Base-by-base conservation (phyloP, 495 filamentous ascomycete genomes). In the Neurospora sp. region DNA sequence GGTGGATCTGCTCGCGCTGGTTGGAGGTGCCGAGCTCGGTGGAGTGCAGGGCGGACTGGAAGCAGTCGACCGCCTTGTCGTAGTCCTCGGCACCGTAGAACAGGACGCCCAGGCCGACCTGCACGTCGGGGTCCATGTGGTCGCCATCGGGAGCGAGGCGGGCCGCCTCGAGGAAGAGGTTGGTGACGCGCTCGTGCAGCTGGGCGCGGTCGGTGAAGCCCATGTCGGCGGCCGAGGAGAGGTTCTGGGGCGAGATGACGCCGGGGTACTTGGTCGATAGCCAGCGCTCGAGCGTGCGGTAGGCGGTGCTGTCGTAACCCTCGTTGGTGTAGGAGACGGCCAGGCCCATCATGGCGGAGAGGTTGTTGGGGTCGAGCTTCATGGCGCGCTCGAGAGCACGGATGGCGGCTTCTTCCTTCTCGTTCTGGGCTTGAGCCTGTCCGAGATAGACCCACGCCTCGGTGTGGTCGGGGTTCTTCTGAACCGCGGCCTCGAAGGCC, bases 321-420 rank as follows among this genome's bases (percentile, higher is more conserved):
- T 99, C 96, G 83, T 99, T 99, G 41, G 96, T 98, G 82, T 98
- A 99, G n/a, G 91, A 94, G 53, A 99, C 96, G 48, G 95, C 93
- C 22, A 99, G 86, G 4, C 92, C 94, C 94, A 99, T 98, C 40
- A 98, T 85, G 3, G 96, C 95, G 48, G 92, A 86, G 8, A 97
- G 87, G 77, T 97, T 97, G 76, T 89, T 89, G 3, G 93, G 89
- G 76, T 98, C 94, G 9, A 95, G 83, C 80, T 93, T 95, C 69
- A 97, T 83, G 16, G 95, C 94, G 77, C 95, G 93, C 83, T 98
- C 96, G 70, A 98, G 84, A 5, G 96, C 96, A n/a, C 96, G 91
- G 75, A 99, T 98, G n/a, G 96, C 96, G 6, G 96, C 96, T 4
- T 93, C 88, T 79, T 99, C 96, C 82, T 99, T 99, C 78, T 99